These are phyloP conservation scores for Abeoforma whisleri DNA, from an alignment of 78 protist genomes.

Conservation along the genomic window DNA sequence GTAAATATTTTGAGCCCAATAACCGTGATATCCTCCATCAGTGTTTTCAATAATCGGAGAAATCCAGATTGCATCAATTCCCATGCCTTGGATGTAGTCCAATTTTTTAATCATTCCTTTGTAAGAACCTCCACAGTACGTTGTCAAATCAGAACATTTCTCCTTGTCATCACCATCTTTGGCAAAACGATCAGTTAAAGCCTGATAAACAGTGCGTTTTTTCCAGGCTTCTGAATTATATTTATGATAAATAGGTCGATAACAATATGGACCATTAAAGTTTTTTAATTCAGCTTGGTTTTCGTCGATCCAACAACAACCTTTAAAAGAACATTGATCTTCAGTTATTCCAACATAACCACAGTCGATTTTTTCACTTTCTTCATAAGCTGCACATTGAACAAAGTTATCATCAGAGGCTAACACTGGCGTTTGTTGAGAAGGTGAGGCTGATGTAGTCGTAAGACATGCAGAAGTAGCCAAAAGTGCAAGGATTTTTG, in stretches of 20 bases:
- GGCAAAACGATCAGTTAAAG: slow-evolving; percentile 80
- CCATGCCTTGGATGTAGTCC: slow-evolving; percentile 80
- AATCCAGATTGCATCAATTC: slow-evolving; percentile 88
- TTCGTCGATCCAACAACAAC: not conserved
- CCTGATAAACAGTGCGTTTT: slow-evolving; percentile 50
- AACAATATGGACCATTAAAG: not conserved
- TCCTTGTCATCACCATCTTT: slow-evolving; percentile 40
- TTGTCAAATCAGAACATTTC: not conserved
- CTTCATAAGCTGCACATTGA: too few species aligned
- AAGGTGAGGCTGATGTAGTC: too few species aligned
- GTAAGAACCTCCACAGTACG: slow-evolving; percentile 85
- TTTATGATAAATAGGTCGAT: not conserved
- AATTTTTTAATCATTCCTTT: slow-evolving; percentile 54
- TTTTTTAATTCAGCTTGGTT: too few species aligned
- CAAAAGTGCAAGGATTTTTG: too few species aligned
- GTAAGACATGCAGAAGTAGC: too few species aligned
- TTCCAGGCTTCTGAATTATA: slow-evolving; percentile 47
- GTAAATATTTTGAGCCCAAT: slow-evolving; percentile 52
- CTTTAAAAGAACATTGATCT: not conserved
- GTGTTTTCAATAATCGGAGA: slow-evolving; percentile 64
- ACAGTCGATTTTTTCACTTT: too few species aligned
- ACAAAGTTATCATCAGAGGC: too few species aligned
- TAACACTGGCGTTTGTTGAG: too few species aligned
- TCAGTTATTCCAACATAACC: not conserved
- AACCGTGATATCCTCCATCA: slow-evolving; percentile 77